Conservation (phyloP, 805 yeast species). For the Pichia occidentalis region DNA sequence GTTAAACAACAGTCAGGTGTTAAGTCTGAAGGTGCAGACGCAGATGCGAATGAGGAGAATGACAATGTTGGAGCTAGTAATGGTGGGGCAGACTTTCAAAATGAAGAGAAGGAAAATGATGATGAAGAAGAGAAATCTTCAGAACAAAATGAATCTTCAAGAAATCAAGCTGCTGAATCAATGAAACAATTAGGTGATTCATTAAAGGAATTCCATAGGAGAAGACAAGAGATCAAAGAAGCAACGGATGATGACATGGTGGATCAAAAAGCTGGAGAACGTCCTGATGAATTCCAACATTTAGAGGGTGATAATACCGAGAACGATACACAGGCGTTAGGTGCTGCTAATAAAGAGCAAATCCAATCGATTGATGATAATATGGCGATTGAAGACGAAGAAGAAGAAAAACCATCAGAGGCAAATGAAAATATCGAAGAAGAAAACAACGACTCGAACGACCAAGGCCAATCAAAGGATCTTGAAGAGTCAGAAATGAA, state of each 20-base stretch:
- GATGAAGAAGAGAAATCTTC: conserved; percentile 40
- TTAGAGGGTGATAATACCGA: conserved; percentile 74
- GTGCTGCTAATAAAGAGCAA: conserved; percentile 80
- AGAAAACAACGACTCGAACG: conserved; percentile 11
- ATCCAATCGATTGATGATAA: conserved; percentile 71
- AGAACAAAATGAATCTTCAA: conserved; percentile 47
- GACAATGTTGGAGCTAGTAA: conserved; percentile 68
- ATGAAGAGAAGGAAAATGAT: conserved; percentile 37
- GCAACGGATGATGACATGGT: conserved; percentile 47
- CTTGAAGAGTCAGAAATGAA: conserved; percentile 30
- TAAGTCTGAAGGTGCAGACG: conserved; percentile 34
- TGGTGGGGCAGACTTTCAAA: conserved; percentile 31
- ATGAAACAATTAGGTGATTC: conserved; percentile 88
- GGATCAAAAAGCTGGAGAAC: conserved; percentile 52
- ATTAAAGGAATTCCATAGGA: conserved; percentile 82
- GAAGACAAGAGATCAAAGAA: conserved; percentile 81
- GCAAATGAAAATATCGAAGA: conserved; percentile 30
- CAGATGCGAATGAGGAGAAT: conserved; percentile 35
- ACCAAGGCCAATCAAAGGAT: conserved; percentile 27
- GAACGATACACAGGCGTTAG: conserved; percentile 84
- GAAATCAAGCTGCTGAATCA: conserved; percentile 67
- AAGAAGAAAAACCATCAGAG: conserved; percentile 27
- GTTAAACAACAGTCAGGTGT: conserved; percentile 29
- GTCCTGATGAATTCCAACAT: conserved; percentile 84
- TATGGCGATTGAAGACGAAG: conserved; percentile 73